These are phyloP conservation scores for Eimeria tenella DNA, from an alignment of 169 alveolate species.

Conservation along the genomic window DNA sequence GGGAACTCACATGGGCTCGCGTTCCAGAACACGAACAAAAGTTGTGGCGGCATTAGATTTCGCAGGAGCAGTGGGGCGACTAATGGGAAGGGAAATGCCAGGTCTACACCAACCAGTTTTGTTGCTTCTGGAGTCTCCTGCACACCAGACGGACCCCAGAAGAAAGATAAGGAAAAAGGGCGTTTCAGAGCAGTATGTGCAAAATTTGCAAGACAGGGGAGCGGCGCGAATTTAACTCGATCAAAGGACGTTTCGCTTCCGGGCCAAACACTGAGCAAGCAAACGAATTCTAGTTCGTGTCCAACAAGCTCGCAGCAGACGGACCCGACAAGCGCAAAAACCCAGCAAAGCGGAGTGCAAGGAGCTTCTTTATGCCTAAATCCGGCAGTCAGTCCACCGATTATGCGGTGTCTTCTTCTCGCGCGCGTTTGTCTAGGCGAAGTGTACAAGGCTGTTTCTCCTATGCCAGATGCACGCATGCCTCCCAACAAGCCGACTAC, in stretches of 20 bases:
- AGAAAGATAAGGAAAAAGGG: conserved; percentile 58
- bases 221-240: neutral
- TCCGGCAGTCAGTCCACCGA: conserved; percentile 16
- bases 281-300: neutral
- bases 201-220: conserved; percentile 30
- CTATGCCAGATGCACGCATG: conserved; percentile 79
- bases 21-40: neutral
- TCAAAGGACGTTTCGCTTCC: neutral
- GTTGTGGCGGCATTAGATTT: conserved; percentile 1
- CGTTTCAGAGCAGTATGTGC: conserved; percentile 67
- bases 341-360: neutral
- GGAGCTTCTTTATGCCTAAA: neutral
- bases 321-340: conserved; percentile 13
- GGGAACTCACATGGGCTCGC: conserved; percentile 10
- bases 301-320: conserved; percentile 28
- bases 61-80: conserved; percentile 36
- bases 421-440: conserved; percentile 78
- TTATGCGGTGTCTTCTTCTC: conserved; percentile 61
- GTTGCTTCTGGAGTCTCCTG: neutral
- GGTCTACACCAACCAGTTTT: neutral
- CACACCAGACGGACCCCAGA: neutral
- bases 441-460: conserved; percentile 60
- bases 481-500: conserved; percentile 69
- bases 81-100: conserved; percentile 18
- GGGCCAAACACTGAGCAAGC: conserved; percentile 13